Conservation (phyloP, 2,329 filamentous ascomycete species). For the Aspergillus brunneoviolaceus region DNA sequence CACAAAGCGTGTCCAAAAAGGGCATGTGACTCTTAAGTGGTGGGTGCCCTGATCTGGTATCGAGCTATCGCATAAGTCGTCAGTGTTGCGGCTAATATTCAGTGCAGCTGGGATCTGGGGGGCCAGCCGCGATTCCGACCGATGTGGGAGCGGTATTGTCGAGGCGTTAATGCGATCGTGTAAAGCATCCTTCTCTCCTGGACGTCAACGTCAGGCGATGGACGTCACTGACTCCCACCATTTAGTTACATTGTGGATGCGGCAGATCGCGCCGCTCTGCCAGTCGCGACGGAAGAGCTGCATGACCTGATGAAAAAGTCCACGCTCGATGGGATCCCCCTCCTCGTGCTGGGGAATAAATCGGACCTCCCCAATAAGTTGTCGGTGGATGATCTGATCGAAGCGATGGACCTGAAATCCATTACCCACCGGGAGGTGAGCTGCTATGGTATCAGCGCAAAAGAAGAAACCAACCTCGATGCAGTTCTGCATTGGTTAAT, state of each 20-base stretch:
- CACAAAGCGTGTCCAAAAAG: slow-evolving; percentile 96
- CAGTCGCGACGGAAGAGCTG: slow-evolving; percentile 86
- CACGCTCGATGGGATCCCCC: slow-evolving; percentile 81
- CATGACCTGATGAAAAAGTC: slow-evolving; percentile 84
- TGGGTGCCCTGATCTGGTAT: slow-evolving; percentile 40
- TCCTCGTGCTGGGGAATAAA: slow-evolving; percentile 95
- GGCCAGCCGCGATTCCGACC: slow-evolving; percentile 94
- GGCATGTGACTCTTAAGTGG: slow-evolving; percentile 97
- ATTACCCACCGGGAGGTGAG: slow-evolving; percentile 92
- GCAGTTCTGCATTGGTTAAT: slow-evolving; percentile 96
- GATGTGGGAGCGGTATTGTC: slow-evolving; percentile 99
- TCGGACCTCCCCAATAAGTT: slow-evolving; percentile 90
- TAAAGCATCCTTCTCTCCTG: slow-evolving; percentile 42
- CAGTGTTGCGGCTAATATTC: slow-evolving; percentile 15
- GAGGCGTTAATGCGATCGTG: slow-evolving; percentile 95
- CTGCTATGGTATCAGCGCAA: slow-evolving; percentile 97
- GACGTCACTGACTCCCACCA: slow-evolving; percentile 12
- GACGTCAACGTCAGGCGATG: neutral
- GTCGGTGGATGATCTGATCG: slow-evolving; percentile 92
- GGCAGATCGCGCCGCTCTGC: slow-evolving; percentile 76
- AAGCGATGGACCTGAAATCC: slow-evolving; percentile 82
- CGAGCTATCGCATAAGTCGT: slow-evolving; percentile 3
- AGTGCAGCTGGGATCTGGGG: slow-evolving; percentile 82
- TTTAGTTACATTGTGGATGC: slow-evolving; percentile 91
- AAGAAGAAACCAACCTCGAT: slow-evolving; percentile 97